phyloP scores from a whole-genome alignment of 371 early-diverging fungal species.

The Rhizopus sp. region DNA sequence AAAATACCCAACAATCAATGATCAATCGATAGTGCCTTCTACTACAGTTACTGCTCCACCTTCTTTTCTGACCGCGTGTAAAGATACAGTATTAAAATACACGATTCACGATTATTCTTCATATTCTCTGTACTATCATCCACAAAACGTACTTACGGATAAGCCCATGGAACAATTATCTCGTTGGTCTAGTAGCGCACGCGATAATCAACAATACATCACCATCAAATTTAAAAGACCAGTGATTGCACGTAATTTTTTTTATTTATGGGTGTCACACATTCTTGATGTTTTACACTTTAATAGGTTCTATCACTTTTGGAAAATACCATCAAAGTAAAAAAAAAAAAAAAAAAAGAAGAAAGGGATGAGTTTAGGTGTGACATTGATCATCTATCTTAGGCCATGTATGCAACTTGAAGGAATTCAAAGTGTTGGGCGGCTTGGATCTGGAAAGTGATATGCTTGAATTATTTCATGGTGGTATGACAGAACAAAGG shows the following conservation, averaged over 20 bases:
- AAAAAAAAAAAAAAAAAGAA: background rate
- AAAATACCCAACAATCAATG: background rate
- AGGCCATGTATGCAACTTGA: constrained; percentile 96
- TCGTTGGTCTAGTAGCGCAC: constrained; percentile 78
- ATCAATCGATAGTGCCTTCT: background rate
- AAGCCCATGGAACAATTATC: constrained; percentile 72
- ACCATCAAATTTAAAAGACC: constrained; percentile 69
- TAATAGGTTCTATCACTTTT: constrained; percentile 82
- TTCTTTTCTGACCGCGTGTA: background rate
- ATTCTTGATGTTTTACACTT: constrained; percentile 6
- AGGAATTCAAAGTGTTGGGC: constrained; percentile 94
- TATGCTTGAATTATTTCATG: constrained; percentile 86
- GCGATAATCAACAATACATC: constrained; percentile 78
- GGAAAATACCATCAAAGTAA: constrained; percentile 93
- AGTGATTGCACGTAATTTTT: constrained; percentile 67
- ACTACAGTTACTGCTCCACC: background rate
- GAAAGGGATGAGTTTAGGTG: background rate
- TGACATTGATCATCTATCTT: background rate
- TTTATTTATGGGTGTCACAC: constrained; percentile 1
- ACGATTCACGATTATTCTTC: constrained; percentile 65
- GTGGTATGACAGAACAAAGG: constrained; percentile 55
- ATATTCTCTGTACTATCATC: constrained; percentile 73
- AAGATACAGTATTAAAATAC: constrained; percentile 27
- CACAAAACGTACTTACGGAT: constrained; percentile 70
- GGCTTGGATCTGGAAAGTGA: constrained; percentile 72